These are phyloP conservation scores for Thelonectria blattea DNA, from an alignment of 2,329 filamentous ascomycete genomes.

Conservation along the genomic window DNA sequence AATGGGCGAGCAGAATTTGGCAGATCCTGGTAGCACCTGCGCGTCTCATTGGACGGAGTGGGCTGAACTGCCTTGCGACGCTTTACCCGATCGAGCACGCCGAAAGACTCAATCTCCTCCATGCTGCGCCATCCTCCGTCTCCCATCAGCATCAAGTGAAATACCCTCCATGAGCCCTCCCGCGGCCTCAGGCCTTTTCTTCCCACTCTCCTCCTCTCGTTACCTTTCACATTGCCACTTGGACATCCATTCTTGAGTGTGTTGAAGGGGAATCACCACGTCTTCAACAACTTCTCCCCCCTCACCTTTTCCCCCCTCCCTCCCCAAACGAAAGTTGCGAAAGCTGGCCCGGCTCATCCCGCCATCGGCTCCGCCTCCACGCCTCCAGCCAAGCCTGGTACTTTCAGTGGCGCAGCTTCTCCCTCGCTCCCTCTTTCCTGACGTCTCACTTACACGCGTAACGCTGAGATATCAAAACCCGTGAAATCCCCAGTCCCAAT, in stretches of 20 bases:
- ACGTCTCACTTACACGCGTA: constrained; percentile 10
- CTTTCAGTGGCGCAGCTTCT: constrained; percentile 11
- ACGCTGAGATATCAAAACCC: neutral
- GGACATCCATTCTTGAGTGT: neutral
- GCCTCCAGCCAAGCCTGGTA: constrained; percentile 6
- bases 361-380: constrained; percentile 10
- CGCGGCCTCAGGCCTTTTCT: constrained; percentile 42
- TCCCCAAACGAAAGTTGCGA: constrained; percentile 2
- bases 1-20: constrained; percentile 32
- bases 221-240: neutral
- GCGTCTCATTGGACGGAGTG: constrained; percentile 37
- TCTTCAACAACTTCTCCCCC: neutral
- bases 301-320: neutral
- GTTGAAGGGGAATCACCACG: neutral
- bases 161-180: constrained; percentile 44
- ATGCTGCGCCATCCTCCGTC: constrained; percentile 41
- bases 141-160: constrained; percentile 41
- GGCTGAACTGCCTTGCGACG: constrained; percentile 24
- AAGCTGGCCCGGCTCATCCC: constrained; percentile 14
- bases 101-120: constrained; percentile 49
- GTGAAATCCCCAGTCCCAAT: neutral
- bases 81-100: constrained; percentile 51
- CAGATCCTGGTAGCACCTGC: constrained; percentile 12
- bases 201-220: constrained; percentile 25
- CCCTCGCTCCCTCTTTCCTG: constrained; percentile 10